A percentile compares a stretch with the other conserved stretches of the same genome.
Evolutionary conservation across 441 rosid genomes (phyloP).

Genomic region (Euphorbia neoarborescens): DNA sequence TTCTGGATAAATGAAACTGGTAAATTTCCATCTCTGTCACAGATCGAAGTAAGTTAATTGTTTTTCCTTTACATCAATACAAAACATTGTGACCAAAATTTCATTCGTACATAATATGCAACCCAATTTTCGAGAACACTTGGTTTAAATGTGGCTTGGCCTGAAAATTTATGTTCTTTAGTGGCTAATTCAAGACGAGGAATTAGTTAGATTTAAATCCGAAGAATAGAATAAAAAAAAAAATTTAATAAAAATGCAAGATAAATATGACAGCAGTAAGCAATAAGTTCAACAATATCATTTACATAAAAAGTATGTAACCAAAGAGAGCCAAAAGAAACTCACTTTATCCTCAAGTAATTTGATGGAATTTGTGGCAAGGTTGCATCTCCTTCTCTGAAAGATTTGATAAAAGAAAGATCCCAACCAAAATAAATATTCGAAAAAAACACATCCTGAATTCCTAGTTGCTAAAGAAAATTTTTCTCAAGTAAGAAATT

Average conservation of each 20-base stretch:
- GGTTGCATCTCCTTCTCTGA: constrained; percentile 51
- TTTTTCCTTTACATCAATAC: background rate
- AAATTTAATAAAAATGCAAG: background rate
- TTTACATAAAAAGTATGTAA: background rate
- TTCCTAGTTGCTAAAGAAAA: background rate
- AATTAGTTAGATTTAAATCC: background rate
- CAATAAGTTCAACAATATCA: background rate
- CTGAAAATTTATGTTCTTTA: background rate
- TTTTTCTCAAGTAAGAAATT: constrained; percentile 16
- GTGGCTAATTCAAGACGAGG: background rate
- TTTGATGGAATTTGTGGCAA: constrained; percentile 58
- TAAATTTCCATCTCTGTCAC: constrained; percentile 68
- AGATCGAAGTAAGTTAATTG: constrained; percentile 12
- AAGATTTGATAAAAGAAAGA: constrained; percentile 20
- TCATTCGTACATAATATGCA: background rate
- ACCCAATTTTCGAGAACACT: background rate
- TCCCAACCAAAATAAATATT: background rate
- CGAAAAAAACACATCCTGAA: constrained; percentile 1
- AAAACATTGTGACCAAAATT: background rate
- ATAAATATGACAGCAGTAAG: background rate
- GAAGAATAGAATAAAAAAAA: background rate
- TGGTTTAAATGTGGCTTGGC: background rate
- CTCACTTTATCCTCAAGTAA: constrained; percentile 68
- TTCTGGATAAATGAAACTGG: constrained; percentile 81
- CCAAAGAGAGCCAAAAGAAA: constrained; percentile 20